phyloP scores from a whole-genome alignment of 805 yeast genomes.

The Pichia occidentalis region DNA sequence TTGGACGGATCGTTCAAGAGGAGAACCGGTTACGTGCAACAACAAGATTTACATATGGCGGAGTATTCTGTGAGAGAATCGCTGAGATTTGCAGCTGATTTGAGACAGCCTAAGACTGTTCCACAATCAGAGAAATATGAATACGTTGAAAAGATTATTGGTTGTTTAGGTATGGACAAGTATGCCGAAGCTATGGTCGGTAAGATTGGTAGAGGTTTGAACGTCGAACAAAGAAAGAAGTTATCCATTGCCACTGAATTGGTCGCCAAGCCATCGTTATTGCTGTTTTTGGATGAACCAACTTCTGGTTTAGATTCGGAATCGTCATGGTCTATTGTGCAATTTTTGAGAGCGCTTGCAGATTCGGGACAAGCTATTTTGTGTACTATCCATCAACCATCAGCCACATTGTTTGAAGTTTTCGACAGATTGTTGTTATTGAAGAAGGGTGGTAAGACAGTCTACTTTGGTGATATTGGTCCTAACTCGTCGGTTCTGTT shows the following conservation, averaged over 20 bases:
- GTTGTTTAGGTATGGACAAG: constrained; percentile 36
- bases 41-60: constrained; percentile 46
- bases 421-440: constrained; percentile 31
- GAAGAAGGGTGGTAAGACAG: constrained; percentile 48
- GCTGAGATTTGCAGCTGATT: constrained; percentile 40
- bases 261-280: constrained; percentile 46
- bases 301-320: constrained; percentile 52
- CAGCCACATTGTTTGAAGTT: constrained; percentile 41
- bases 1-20: constrained; percentile 45
- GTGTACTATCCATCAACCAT: constrained; percentile 53
- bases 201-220: constrained; percentile 41
- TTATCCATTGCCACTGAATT: constrained; percentile 49
- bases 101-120: constrained; percentile 41
- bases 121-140: constrained; percentile 36
- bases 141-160: constrained; percentile 38
- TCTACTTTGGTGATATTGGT: constrained; percentile 50
- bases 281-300: constrained; percentile 52
- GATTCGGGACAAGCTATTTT: constrained; percentile 50
- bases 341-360: constrained; percentile 43
- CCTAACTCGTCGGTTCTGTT: constrained; percentile 36
- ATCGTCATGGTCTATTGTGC: constrained; percentile 53
- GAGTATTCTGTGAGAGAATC: constrained; percentile 47
- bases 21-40: constrained; percentile 52
- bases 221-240: constrained; percentile 50
- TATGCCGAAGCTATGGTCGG: constrained; percentile 50